Conservation (phyloP, 1,139 yeast species). For the Petasospora rhodanensis region DNA sequence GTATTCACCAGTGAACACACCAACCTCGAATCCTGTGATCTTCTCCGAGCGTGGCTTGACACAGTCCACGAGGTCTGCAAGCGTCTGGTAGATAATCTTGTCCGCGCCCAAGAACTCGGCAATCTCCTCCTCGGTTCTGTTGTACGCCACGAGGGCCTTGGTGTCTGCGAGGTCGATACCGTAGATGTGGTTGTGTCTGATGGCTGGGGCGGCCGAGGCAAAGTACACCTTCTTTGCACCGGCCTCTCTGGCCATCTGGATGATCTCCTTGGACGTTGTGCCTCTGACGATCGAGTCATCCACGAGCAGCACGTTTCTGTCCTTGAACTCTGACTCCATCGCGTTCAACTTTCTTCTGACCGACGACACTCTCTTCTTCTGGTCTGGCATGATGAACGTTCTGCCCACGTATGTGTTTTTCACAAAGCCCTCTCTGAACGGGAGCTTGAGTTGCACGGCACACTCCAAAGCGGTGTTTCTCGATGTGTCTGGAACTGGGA, state of each 20-base stretch:
- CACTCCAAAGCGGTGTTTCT: constrained; percentile 92
- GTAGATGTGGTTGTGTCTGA: constrained; percentile 89
- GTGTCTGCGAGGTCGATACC: constrained; percentile 97
- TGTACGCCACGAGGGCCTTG: constrained; percentile 86
- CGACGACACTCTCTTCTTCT: constrained; percentile 86
- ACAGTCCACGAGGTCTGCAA: constrained; percentile 77
- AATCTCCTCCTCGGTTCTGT: constrained; percentile 68
- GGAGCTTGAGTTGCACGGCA: constrained; percentile 73
- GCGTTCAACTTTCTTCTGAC: constrained; percentile 95
- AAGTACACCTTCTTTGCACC: constrained; percentile 92
- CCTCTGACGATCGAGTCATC: constrained; percentile 98
- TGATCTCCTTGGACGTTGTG: constrained; percentile 93
- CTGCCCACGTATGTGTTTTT: constrained; percentile 96
- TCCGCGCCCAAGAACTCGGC: constrained; percentile 87
- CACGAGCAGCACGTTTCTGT: constrained; percentile 81
- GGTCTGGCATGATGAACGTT: constrained; percentile 98
- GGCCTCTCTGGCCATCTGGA: constrained; percentile 96
- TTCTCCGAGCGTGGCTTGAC: constrained; percentile 46
- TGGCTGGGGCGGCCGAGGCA: constrained; percentile 98
- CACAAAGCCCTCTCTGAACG: constrained; percentile 95
- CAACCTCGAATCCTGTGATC: constrained; percentile 77
- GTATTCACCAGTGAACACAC: constrained; percentile 94
- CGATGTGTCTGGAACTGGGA: constrained; percentile 97
- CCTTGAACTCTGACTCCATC: constrained; percentile 88
- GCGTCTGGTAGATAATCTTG: constrained; percentile 79